Conservation (phyloP, 768 basidiomycete genomes). For the Trametopsis cervina region DNA sequence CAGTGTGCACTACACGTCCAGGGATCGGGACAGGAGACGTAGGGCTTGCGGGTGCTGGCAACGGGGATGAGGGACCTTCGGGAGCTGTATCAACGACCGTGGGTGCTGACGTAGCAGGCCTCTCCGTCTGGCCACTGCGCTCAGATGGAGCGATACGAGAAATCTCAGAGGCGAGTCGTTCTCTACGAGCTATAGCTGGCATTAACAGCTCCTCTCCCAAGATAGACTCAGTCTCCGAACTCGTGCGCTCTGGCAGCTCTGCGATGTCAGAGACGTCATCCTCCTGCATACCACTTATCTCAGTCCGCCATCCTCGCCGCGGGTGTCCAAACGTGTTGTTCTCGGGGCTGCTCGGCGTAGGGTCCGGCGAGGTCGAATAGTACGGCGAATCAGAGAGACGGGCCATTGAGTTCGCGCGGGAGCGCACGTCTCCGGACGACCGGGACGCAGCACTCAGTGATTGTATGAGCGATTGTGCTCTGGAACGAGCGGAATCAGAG, state of each 20-base stretch:
- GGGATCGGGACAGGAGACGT: conserved; percentile 20
- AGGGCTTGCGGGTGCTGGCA: conserved; percentile 2
- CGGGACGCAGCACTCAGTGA: conserved; percentile 53
- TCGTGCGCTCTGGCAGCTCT: conserved; percentile 13
- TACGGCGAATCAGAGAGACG: conserved; percentile 35
- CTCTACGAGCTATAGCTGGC: background rate
- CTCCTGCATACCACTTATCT: conserved; percentile 10
- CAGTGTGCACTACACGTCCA: conserved; percentile 9
- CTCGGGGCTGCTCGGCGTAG: conserved; percentile 44
- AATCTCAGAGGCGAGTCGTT: conserved; percentile 5
- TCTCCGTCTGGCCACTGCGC: conserved; percentile 13
- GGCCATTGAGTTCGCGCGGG: conserved; percentile 60
- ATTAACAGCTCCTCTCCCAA: conserved; percentile 3
- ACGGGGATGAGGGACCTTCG: conserved; percentile 7
- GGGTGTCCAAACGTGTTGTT: conserved; percentile 73
- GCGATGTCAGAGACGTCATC: conserved; percentile 13
- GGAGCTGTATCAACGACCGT: conserved; percentile 1
- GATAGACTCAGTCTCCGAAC: conserved; percentile 1
- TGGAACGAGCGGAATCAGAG: conserved; percentile 43
- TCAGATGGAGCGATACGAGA: conserved; percentile 5
- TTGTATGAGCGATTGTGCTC: conserved; percentile 63
- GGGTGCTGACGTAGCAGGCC: conserved; percentile 5
- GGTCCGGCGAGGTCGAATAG: conserved; percentile 31
- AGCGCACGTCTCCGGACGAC: conserved; percentile 53
- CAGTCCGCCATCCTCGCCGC: conserved; percentile 32